Conservation (phyloP, 163 green algal genomes). For the Chlamydomonas reinhardtii region DNA sequence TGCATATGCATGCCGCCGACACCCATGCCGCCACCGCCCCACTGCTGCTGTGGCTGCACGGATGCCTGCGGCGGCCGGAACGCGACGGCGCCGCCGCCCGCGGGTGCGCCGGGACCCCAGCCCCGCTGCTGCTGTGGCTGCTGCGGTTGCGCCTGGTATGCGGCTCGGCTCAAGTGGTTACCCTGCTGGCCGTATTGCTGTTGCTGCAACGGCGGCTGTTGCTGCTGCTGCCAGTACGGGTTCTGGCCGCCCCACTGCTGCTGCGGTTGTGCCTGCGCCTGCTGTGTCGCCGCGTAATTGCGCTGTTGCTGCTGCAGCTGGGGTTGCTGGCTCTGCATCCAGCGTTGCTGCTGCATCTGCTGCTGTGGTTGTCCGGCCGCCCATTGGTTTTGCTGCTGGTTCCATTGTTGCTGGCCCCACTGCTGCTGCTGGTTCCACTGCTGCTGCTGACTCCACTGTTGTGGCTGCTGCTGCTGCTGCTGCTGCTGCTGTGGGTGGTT, state of each 20-base stretch:
- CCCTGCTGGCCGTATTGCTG: background rate
- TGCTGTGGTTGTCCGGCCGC: too few relatives aligned
- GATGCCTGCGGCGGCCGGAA: too few relatives aligned
- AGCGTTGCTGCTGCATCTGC: too few relatives aligned
- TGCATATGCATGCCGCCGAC: too few relatives aligned
- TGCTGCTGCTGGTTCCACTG: background rate
- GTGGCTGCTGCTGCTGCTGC: background rate
- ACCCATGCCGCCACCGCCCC: too few relatives aligned
- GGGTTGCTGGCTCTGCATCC: too few relatives aligned
- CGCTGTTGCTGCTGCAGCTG: too few relatives aligned
- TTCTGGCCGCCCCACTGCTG: slow-evolving; percentile 1
- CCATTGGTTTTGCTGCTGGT: too few relatives aligned
- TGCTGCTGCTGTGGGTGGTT: background rate
- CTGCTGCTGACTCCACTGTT: background rate
- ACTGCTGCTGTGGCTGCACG: background rate
- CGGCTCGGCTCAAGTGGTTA: background rate
- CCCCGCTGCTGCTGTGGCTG: background rate
- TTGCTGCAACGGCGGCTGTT: background rate
- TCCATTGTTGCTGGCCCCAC: background rate
- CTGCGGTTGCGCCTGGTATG: background rate
- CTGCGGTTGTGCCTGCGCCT: background rate
- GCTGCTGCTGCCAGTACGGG: background rate
- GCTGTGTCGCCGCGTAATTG: background rate
- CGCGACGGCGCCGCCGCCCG: background rate
- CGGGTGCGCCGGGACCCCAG: background rate